Evolutionary conservation across 2,329 filamentous ascomycete genomes (phyloP).

Genomic region (Exophiala lecanii-corni): DNA sequence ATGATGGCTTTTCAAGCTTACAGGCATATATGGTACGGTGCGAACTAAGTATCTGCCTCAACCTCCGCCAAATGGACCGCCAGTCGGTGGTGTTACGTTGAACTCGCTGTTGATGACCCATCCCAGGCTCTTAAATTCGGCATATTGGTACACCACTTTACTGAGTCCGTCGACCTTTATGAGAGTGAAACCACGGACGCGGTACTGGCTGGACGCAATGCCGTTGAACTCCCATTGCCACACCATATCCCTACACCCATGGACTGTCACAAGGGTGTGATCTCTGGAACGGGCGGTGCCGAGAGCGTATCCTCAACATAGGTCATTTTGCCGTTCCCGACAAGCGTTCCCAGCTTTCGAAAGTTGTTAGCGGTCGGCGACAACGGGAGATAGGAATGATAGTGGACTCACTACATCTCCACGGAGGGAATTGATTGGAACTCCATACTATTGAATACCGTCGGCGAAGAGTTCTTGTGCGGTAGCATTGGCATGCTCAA

Average conservation of each 20-base stretch:
- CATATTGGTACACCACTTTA: slow-evolving; percentile 9
- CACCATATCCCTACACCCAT: slow-evolving; percentile 12
- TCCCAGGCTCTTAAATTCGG: slow-evolving; percentile 15
- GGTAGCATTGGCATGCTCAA: slow-evolving; percentile 5
- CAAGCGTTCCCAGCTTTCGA: slow-evolving; percentile 12
- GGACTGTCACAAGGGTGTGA: slow-evolving; percentile 8
- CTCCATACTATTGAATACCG: slow-evolving; percentile 12
- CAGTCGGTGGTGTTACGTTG: slow-evolving; percentile 9
- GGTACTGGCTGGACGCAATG: slow-evolving; percentile 6
- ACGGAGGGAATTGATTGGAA: slow-evolving; percentile 17
- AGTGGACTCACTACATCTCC: slow-evolving; percentile 11
- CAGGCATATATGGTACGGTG: too few species aligned
- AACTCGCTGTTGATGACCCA: slow-evolving; percentile 12
- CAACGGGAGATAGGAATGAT: background rate
- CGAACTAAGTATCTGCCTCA: background rate
- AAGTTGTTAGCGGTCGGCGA: background rate
- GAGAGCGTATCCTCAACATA: slow-evolving; percentile 11
- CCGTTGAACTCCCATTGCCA: slow-evolving; percentile 16
- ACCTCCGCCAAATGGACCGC: background rate
- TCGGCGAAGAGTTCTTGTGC: slow-evolving; percentile 11
- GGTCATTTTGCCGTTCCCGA: slow-evolving; percentile 5
- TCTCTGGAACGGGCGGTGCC: slow-evolving; percentile 10
- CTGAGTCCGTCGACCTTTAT: slow-evolving; percentile 5
- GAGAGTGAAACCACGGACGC: slow-evolving; percentile 12
- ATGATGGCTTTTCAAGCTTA: too few species aligned